A percentile compares a stretch with the other conserved stretches of the same genome.
phyloP scores from a whole-genome alignment of 139 green algal species.

The Trebouxia sp. region DNA sequence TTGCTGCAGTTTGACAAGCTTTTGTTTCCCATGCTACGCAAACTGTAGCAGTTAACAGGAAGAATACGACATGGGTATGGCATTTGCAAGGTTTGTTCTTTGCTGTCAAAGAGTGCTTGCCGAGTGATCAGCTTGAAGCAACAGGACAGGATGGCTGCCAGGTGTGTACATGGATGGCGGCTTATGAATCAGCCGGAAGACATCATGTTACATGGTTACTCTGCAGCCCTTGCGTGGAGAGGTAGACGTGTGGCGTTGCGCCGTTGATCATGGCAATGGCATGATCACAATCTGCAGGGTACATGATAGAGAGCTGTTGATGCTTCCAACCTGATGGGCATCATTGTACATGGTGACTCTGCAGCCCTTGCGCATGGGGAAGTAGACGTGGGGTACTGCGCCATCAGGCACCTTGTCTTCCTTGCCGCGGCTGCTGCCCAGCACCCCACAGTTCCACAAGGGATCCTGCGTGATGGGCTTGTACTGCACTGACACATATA shows the following conservation, averaged over 20 bases:
- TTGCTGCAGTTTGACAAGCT: too few relatives aligned
- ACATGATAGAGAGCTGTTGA: neutral
- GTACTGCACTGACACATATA: constrained; percentile 24
- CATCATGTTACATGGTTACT: neutral
- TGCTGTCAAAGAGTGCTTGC: too few relatives aligned
- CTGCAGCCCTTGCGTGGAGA: neutral
- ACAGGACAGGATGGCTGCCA: too few relatives aligned
- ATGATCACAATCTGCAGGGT: neutral
- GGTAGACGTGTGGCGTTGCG: neutral
- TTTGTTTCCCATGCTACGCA: too few relatives aligned
- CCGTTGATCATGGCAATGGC: too few relatives aligned
- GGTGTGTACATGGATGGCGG: too few relatives aligned
- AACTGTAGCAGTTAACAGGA: too few relatives aligned
- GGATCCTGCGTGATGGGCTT: constrained; percentile 18
- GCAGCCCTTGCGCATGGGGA: constrained; percentile 38
- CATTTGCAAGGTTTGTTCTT: too few relatives aligned
- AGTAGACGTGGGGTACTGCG: constrained; percentile 31
- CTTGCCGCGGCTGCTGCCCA: neutral
- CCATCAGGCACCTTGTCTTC: neutral
- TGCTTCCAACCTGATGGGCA: constrained; percentile 37
- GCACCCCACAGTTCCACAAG: constrained; percentile 19
- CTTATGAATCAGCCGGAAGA: too few relatives aligned
- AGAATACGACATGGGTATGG: too few relatives aligned
- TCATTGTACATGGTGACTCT: constrained; percentile 67
- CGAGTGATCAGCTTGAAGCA: too few relatives aligned